Percentiles rank a stretch among this genome's conserved stretches.
Evolutionary conservation across 148 eudicot genomes (phyloP).

Genomic region (Nepenthes gracilis): DNA sequence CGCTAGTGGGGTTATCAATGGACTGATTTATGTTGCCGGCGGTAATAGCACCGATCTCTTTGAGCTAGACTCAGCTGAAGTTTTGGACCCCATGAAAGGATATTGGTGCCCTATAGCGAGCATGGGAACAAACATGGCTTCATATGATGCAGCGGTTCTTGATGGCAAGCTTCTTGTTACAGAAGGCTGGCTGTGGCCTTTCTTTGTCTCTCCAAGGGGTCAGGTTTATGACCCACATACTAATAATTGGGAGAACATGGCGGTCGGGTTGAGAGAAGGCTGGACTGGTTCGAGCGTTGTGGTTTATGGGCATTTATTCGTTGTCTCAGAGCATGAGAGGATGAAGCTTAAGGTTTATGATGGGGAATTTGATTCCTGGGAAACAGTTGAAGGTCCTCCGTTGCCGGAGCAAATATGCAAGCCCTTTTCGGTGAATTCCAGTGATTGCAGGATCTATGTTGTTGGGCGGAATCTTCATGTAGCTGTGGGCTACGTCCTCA

Average conservation of each 20-base stretch:
- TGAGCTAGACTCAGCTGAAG: constrained; percentile 91
- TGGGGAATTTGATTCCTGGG: constrained; percentile 58
- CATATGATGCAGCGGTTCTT: constrained; percentile 80
- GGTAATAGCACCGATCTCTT: constrained; percentile 66
- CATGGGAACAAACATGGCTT: constrained; percentile 79
- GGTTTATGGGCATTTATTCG: constrained; percentile 60
- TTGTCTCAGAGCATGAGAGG: constrained; percentile 88
- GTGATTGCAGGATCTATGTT: constrained; percentile 47
- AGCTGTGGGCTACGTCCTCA: constrained; percentile 60
- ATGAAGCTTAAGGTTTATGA: constrained; percentile 89
- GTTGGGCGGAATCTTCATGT: constrained; percentile 81
- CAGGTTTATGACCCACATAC: constrained; percentile 77
- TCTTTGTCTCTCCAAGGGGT: constrained; percentile 79
- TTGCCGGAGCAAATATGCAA: constrained; percentile 91
- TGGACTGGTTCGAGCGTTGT: constrained; percentile 98
- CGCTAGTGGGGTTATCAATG: constrained; percentile 75
- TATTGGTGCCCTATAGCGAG: constrained; percentile 49
- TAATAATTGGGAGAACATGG: constrained; percentile 76
- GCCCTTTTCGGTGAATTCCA: constrained; percentile 69
- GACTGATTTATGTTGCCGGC: constrained; percentile 81
- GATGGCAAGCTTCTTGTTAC: constrained; percentile 82
- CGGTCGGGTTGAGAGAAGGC: constrained; percentile 75
- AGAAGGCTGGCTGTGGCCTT: constrained; percentile 99
- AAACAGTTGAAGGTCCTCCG: constrained; percentile 63
- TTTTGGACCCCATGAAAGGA: constrained; percentile 51